phyloP scores from a whole-genome alignment of 768 basidiomycete species.

The Russula sp. region DNA sequence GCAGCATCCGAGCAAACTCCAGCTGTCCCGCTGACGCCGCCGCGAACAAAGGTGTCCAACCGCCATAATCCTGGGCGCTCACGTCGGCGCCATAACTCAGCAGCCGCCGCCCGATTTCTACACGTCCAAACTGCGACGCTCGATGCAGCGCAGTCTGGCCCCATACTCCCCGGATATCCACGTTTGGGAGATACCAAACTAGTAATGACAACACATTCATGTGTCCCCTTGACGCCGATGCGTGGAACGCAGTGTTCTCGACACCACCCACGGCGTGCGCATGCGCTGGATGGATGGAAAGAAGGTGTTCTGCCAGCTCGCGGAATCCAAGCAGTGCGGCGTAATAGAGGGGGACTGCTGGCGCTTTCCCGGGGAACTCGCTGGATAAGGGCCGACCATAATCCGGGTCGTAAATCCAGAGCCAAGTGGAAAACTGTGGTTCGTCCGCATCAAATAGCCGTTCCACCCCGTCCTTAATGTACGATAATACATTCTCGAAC shows the following conservation, averaged over 20 bases:
- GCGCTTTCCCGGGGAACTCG: background rate
- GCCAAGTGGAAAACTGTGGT: background rate
- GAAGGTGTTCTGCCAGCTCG: background rate
- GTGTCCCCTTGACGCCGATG: no score
- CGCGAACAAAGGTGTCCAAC: background rate
- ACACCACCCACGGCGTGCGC: background rate
- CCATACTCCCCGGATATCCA: no score
- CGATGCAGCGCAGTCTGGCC: background rate
- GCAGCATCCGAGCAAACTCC: background rate
- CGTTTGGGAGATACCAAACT: no score
- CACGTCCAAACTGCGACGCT: background rate
- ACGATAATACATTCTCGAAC: background rate
- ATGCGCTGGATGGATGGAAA: background rate
- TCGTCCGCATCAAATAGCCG: background rate
- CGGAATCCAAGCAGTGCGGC: background rate
- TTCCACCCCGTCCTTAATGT: background rate
- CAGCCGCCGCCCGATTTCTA: background rate
- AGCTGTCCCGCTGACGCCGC: background rate
- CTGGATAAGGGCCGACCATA: accelerated
- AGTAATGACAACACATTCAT: no score
- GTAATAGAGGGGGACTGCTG: background rate
- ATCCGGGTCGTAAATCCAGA: background rate
- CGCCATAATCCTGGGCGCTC: background rate
- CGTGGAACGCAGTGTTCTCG: no score
- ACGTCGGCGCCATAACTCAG: background rate